Conservation (phyloP, 2,329 filamentous ascomycete species). For the Talaromyces funiculosus region DNA sequence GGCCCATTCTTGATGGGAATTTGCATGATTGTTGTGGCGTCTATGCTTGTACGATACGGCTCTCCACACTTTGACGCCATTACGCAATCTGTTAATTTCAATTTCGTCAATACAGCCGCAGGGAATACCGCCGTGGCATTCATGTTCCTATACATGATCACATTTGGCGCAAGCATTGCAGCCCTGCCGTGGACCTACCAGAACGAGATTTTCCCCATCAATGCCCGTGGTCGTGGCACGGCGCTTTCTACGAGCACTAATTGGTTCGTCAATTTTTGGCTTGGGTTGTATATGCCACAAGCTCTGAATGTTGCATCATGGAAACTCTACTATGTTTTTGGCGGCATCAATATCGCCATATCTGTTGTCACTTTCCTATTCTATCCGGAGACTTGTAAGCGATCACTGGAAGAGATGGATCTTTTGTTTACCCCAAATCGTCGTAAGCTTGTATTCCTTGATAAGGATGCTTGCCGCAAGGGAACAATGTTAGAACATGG, state of each 20-base stretch:
- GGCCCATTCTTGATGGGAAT: not conserved
- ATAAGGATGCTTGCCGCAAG: not conserved
- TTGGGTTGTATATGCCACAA: conserved; percentile 29
- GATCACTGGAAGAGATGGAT: not conserved
- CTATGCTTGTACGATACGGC: not conserved
- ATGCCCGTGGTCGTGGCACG: conserved; percentile 18
- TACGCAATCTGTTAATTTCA: not conserved
- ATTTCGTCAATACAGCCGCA: not conserved
- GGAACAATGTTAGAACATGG: not conserved
- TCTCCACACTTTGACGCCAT: not conserved
- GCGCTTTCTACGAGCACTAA: conserved; percentile 18
- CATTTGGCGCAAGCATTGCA: conserved; percentile 8
- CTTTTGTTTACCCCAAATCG: not conserved
- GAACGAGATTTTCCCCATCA: conserved; percentile 20
- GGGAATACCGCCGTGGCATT: conserved; percentile 23
- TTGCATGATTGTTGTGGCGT: not conserved
- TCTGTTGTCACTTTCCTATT: conserved; percentile 25
- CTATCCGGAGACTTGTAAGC: conserved; percentile 18
- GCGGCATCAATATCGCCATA: conserved; percentile 26
- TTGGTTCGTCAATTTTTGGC: conserved; percentile 20
- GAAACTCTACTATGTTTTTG: conserved; percentile 31
- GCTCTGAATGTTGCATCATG: conserved; percentile 23
- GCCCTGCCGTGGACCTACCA: conserved; percentile 18
- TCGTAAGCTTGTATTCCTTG: not conserved
- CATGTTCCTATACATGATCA: conserved; percentile 22